phyloP scores from a whole-genome alignment of 2,329 filamentous ascomycete genomes.

The Trichoderma sp. region DNA sequence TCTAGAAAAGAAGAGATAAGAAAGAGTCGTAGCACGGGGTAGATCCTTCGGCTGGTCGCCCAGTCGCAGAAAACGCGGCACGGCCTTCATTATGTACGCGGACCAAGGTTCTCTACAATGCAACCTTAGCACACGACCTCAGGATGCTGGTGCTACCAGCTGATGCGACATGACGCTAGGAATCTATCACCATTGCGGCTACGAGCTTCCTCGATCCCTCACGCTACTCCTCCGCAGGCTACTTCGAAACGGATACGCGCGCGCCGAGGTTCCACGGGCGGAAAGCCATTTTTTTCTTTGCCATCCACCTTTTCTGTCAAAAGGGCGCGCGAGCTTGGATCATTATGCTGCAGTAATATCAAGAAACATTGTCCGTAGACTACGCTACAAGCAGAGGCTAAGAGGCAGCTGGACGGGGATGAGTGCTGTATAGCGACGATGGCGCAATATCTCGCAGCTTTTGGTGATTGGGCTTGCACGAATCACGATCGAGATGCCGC shows the following conservation, averaged over 20 bases:
- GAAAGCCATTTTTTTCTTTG: background rate
- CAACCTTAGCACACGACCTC: constrained; percentile 1
- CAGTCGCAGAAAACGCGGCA: background rate
- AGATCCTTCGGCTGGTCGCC: background rate
- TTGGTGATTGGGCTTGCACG: constrained; percentile 19
- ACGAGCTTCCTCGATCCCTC: background rate
- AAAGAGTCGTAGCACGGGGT: background rate
- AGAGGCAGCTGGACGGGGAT: constrained; percentile 3
- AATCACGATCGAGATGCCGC: constrained; percentile 13
- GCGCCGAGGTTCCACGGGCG: background rate
- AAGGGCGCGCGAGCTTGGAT: background rate
- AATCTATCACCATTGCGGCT: background rate
- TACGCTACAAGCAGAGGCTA: background rate
- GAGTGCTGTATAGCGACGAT: background rate
- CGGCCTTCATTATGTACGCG: constrained; percentile 5
- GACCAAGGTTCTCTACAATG: background rate
- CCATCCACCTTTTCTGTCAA: constrained; percentile 5
- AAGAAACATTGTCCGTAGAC: background rate
- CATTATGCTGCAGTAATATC: background rate
- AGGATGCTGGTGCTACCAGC: background rate
- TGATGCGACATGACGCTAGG: constrained; percentile 9
- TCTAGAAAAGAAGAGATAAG: background rate
- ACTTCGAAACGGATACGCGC: background rate
- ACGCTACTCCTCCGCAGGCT: background rate
- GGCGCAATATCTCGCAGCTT: constrained; percentile 21